Evolutionary conservation across 2,329 filamentous ascomycete species (phyloP).

Genomic region (Fusarium agapanthi): DNA sequence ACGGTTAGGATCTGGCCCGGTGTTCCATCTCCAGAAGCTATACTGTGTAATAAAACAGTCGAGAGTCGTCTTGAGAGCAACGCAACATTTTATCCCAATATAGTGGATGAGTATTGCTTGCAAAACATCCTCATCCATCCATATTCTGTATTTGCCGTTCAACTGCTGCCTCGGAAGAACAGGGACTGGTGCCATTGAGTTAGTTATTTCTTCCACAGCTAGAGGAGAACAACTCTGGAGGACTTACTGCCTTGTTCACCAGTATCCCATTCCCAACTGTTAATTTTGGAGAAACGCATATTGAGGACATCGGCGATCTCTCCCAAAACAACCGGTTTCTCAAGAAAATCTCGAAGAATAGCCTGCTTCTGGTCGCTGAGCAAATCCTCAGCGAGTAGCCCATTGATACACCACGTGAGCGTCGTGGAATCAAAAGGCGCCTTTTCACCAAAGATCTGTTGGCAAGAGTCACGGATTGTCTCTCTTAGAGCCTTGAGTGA

Average conservation of each 20-base stretch:
- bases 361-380: constrained; percentile 1
- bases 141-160: background rate
- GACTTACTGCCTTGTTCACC: background rate
- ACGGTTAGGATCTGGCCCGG: background rate
- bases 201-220: background rate
- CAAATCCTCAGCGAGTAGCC: background rate
- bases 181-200: background rate
- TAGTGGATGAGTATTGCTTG: constrained; percentile 2
- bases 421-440: background rate
- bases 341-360: background rate
- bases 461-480: background rate
- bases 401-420: background rate
- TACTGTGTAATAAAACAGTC: background rate
- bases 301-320: background rate
- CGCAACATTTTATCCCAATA: background rate
- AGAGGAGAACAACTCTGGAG: background rate
- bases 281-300: background rate
- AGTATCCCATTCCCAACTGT: background rate
- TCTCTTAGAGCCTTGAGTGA: background rate
- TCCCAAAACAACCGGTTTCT: background rate
- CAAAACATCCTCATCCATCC: background rate
- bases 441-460: background rate
- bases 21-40: background rate
- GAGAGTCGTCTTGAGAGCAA: background rate
- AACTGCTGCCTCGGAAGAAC: background rate